Base-by-base conservation (phyloP, 1,139 yeast species). In the Hyphopichia pseudoburtonii region DNA sequence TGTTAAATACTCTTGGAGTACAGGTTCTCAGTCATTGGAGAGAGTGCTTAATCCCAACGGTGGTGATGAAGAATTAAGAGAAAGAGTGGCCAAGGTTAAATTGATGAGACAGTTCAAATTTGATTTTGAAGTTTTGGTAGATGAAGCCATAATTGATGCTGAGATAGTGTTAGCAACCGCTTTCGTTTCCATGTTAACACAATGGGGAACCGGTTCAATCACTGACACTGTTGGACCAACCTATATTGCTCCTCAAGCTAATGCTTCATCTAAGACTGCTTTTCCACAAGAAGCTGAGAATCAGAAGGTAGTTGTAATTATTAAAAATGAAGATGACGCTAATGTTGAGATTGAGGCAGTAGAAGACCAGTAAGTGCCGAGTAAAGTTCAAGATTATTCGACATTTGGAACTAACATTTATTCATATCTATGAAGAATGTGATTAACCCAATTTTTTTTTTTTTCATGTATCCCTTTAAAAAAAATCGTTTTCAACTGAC, bases 141-240 rank as follows among this genome's bases (percentile, higher is more conserved):
- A 80, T 52, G 73, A 67, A 35, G 41, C 54, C 5, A 59, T 62
- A 42, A 59, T 78, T 32, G 80, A 76, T 47, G 54, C 62, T 8
- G 77, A 76, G 39, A 60, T 73, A 31, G 84, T 75, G 1, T 52
- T 80, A 37, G 74, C 80, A 11, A 78, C 85, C 7, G 82, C 74
- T 0, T 80, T 79, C 46, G 58, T 78, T 39, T 67, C 82, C 14
- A 79, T 80, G 80, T 62, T 76, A 56, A 76, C 83, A 10, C 81
- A 78, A 54, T 80, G 86, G 86, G 80, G 81, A 14, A 54, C 65
- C 37, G 81, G 82, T 22, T 73, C 66, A 48, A 63, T 58, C 41
- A 74, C 80, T 7, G 75, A 72, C 37, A 76, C 81, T 14, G 62
- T 73, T 36, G 82, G 82, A 7, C 82, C 82, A 15, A 74, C 81